Percentiles rank a stretch among this genome's conserved stretches.
phyloP scores from a whole-genome alignment of 1,284 basidiomycete species.

The Pyrrhoderma lamaoense region DNA sequence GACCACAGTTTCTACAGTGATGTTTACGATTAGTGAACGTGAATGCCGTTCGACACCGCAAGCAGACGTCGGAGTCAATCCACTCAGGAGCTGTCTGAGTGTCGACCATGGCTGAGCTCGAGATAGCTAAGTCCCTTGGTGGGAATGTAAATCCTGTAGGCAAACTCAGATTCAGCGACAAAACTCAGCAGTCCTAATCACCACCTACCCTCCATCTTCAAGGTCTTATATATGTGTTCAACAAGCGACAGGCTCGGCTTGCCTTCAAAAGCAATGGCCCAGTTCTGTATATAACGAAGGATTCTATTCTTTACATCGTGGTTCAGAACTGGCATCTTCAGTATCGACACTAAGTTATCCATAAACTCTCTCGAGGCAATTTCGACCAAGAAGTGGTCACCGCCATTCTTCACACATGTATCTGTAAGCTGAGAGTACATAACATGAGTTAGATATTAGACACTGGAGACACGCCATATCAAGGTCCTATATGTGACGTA shows the following conservation, averaged over 20 bases:
- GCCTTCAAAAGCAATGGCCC: slow-evolving; percentile 86
- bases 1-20: slow-evolving; percentile 97
- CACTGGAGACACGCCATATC: slow-evolving; percentile 8
- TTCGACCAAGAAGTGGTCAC: slow-evolving; percentile 84
- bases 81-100: slow-evolving; percentile 89
- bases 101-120: slow-evolving; percentile 78
- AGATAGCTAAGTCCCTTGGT: slow-evolving; percentile 61
- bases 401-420: slow-evolving; percentile 96
- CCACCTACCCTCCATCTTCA: slow-evolving; percentile 64
- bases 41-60: slow-evolving; percentile 88
- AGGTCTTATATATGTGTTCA: slow-evolving; percentile 72
- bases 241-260: slow-evolving; percentile 73
- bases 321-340: slow-evolving; percentile 68
- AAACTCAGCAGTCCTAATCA: not conserved
- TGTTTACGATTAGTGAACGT: slow-evolving; percentile 97
- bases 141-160: slow-evolving; percentile 75
- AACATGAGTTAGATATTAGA: not conserved
- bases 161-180: not conserved
- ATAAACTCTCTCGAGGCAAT: slow-evolving; percentile 87
- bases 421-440: slow-evolving; percentile 68
- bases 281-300: slow-evolving; percentile 80
- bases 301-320: slow-evolving; percentile 81
- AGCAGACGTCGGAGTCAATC: slow-evolving; percentile 93
- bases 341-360: slow-evolving; percentile 82
- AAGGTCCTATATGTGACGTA: slow-evolving; percentile 34